phyloP scores from a whole-genome alignment of 306 rosid species.

The Cicer chorassanicum region DNA sequence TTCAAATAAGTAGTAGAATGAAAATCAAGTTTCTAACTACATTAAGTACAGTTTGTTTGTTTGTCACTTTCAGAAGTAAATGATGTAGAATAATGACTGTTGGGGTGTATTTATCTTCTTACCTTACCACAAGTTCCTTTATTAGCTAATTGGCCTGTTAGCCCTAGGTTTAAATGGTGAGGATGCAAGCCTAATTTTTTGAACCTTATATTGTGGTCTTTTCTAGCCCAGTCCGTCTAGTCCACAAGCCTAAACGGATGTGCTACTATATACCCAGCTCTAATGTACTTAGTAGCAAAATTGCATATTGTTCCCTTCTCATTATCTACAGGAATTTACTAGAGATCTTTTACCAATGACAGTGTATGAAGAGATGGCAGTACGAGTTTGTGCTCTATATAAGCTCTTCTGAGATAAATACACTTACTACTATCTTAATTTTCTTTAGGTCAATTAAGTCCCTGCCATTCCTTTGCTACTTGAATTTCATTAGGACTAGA shows the following conservation, averaged over 20 bases:
- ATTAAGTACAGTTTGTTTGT: neutral
- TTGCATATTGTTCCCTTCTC: neutral
- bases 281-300: constrained; percentile 1
- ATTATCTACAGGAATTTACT: neutral
- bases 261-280: too few species aligned
- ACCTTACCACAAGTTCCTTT: neutral
- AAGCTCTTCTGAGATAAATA: neutral
- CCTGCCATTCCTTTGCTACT: constrained; percentile 9
- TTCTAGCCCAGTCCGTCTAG: neutral
- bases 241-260: too few species aligned
- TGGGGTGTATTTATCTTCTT: neutral
- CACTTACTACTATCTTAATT: neutral
- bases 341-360: constrained; percentile 7
- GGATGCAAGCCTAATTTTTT: neutral
- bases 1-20: constrained; percentile 27
- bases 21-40: constrained; percentile 14
- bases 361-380: neutral
- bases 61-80: neutral
- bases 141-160: neutral
- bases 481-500: constrained; percentile 21
- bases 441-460: neutral
- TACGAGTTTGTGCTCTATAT: neutral
- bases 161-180: neutral
- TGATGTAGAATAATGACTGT: neutral
- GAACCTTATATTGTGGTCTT: neutral